These are phyloP conservation scores for Hysterangium stoloniferum DNA, from an alignment of 768 basidiomycete species.

Conservation along the genomic window DNA sequence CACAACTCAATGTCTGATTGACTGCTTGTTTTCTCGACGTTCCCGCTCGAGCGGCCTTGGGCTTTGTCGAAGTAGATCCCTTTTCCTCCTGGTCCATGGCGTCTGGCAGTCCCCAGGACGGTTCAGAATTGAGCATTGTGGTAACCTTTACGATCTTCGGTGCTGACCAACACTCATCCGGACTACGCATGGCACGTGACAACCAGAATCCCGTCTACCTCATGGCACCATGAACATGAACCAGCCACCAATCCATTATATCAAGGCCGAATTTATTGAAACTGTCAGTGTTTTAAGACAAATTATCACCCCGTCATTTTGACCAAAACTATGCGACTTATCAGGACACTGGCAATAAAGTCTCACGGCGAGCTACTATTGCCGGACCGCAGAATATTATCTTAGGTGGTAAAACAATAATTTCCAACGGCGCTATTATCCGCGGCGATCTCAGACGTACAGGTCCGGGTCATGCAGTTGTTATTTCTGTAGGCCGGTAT, in stretches of 20 bases:
- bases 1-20: conserved; percentile 11
- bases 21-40: conserved; percentile 9
- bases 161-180: too few relatives aligned
- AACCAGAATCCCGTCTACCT: neutral
- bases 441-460: conserved; percentile 89
- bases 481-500: conserved; percentile 89
- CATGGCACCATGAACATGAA: conserved; percentile 7
- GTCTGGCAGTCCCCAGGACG: neutral
- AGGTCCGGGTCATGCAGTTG: conserved; percentile 87
- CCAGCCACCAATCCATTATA: conserved; percentile 69
- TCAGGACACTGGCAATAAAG: conserved; percentile 94
- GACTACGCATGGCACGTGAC: too few relatives aligned
- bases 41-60: conserved; percentile 1
- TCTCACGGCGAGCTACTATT: conserved; percentile 85
- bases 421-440: conserved; percentile 82
- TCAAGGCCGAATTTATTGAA: conserved; percentile 81
- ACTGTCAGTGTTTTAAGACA: conserved; percentile 44
- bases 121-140: conserved; percentile 5
- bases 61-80: neutral
- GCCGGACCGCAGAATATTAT: conserved; percentile 95
- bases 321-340: neutral
- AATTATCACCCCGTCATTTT: neutral
- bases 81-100: neutral
- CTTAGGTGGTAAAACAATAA: conserved; percentile 94
- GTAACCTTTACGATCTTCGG: too few relatives aligned